phyloP scores from a whole-genome alignment of 495 filamentous ascomycete genomes.

The Trichoderma virens region DNA sequence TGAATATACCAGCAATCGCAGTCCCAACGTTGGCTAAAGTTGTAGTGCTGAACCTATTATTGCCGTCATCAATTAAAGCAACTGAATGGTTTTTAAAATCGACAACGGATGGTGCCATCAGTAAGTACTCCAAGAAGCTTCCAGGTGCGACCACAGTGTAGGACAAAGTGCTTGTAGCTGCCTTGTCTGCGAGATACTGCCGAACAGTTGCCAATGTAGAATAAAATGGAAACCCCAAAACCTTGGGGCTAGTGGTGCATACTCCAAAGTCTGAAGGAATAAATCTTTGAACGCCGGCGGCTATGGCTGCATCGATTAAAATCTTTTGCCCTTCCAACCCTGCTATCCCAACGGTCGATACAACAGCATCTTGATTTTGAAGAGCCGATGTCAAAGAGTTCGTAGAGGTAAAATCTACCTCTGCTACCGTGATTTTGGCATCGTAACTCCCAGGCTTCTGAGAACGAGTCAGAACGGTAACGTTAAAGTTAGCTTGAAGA shows the following conservation, averaged over 20 bases:
- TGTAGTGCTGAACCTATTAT: conserved; percentile 20
- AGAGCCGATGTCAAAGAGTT: conserved; percentile 39
- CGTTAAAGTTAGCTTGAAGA: conserved; percentile 79
- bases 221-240: conserved; percentile 32
- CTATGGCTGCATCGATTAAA: conserved; percentile 42
- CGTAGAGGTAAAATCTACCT: conserved; percentile 40
- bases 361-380: conserved; percentile 38
- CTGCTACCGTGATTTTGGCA: conserved; percentile 29
- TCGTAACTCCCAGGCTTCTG: conserved; percentile 23
- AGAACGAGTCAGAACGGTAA: conserved; percentile 60
- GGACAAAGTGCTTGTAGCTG: conserved; percentile 27
- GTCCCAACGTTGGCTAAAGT: conserved; percentile 21
- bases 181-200: conserved; percentile 33
- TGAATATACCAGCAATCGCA: conserved; percentile 24
- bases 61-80: conserved; percentile 22
- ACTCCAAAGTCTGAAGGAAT: conserved; percentile 49
- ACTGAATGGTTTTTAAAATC: neutral
- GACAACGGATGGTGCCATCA: conserved; percentile 4
- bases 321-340: conserved; percentile 23
- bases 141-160: conserved; percentile 40
- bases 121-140: conserved; percentile 25
- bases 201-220: conserved; percentile 32
- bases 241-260: conserved; percentile 29
- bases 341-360: conserved; percentile 23
- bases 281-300: conserved; percentile 44